Conservation (phyloP, 176 grass and related monocot species). For the Puccinellia tenuiflora region DNA sequence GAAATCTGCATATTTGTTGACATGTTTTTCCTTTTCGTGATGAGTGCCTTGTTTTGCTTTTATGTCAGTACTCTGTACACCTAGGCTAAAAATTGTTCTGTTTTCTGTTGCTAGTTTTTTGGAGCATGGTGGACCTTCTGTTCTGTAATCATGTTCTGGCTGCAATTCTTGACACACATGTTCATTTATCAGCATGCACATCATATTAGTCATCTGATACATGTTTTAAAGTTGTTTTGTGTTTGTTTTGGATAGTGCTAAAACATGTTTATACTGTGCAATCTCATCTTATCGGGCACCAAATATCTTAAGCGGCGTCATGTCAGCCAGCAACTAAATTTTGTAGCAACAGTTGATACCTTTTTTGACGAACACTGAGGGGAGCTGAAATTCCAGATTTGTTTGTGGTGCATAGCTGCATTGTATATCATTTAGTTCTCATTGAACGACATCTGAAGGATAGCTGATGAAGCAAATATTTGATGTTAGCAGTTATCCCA, state of each 20-base stretch:
- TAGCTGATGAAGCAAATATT: not conserved
- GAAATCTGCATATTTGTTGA: not conserved
- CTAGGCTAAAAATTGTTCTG: not conserved
- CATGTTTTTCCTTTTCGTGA: conserved; percentile 15
- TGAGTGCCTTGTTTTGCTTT: not conserved
- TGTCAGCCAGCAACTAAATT: not conserved
- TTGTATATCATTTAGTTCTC: not conserved
- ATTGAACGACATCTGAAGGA: conserved; percentile 10
- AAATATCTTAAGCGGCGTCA: not conserved
- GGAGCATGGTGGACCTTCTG: not conserved
- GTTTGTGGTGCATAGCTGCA: not conserved
- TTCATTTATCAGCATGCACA: not conserved
- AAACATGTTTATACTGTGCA: not conserved
- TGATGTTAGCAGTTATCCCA: not conserved
- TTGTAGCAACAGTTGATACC: not conserved
- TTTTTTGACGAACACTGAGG: not conserved
- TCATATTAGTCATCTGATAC: not conserved
- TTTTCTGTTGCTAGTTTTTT: not conserved
- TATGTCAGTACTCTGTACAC: not conserved
- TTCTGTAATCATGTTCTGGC: not conserved
- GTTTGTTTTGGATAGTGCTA: not conserved
- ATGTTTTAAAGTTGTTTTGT: not conserved
- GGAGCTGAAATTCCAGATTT: conserved; percentile 19
- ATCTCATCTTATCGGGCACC: not conserved
- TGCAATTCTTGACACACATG: not conserved